Evolutionary conservation across 2,329 filamentous ascomycete species (phyloP), one percentile per base, ranked within the genome.

Genomic region (Elsinoe australis): DNA sequence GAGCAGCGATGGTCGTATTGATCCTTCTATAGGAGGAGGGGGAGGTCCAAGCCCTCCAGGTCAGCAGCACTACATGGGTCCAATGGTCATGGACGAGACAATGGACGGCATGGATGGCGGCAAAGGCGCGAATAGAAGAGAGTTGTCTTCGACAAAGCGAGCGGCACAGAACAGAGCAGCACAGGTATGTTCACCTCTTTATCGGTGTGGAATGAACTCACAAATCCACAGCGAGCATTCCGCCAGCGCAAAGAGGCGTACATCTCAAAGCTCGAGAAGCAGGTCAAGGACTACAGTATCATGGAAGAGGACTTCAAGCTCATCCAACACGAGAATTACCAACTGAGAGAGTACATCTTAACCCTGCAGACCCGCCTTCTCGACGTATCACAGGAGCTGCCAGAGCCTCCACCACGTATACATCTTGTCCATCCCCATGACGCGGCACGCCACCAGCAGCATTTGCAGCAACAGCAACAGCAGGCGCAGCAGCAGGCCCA

Each of bases 171-270:
- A 98, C 63, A 77, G 92, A 64, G 92, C 90, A 58, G 92, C 92
- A 47, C 92, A 98, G 81, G 92, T 95, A 76, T 62, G 39, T 41
- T 1, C 8, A 31, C 26, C 21, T 33, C 18, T 15, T 9, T 8
- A 28, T 17, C 35, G 12, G 15, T 14, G 10, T 6, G 17, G 4
- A 6, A 34, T 12, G 2, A 28, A 42, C 17, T 17, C 15, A 48
- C 51, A 29, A 18, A 14, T 5, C 18, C 32, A 19, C 45, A 98
- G 90, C 81, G 92, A 64, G 92, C 92, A 33, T 98, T 98, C 69
- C 86, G 92, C 33, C 89, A 96, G 69, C 85, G 92, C 54, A 98
- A 98, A 65, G 92, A 98, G 68, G 86, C 87, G 36, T 95, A 98
- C 65, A 98, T 98, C 66, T 94, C 94, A 72, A 94, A 94, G 65